Evolutionary conservation across 2,329 filamentous ascomycete species (phyloP).

Genomic region (Stylonectria norvegica): DNA sequence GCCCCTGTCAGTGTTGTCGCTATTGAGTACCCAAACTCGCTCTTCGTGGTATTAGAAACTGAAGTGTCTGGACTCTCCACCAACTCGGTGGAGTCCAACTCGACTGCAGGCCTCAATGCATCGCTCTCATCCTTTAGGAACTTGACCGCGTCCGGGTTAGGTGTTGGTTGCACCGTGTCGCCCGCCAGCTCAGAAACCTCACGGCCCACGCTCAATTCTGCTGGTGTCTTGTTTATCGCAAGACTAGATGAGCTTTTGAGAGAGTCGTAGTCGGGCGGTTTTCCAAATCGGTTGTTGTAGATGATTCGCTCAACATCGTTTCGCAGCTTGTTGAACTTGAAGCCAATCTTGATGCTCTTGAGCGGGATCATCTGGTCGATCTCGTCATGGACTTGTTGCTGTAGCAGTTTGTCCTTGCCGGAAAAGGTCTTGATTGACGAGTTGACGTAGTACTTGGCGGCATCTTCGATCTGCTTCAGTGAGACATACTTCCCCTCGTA

Average conservation of each 20-base stretch:
- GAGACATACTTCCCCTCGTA: constrained; percentile 27
- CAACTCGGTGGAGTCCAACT: constrained; percentile 16
- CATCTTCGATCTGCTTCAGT: constrained; percentile 25
- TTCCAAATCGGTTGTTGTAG: constrained; percentile 20
- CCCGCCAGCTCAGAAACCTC: constrained; percentile 14
- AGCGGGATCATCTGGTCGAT: constrained; percentile 22
- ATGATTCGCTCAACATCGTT: constrained; percentile 16
- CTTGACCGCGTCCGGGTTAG: not conserved
- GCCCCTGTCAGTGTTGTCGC: not conserved
- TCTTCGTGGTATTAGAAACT: not conserved
- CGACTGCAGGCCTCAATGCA: constrained; percentile 1
- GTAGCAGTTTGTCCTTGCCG: constrained; percentile 18
- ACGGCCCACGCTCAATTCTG: constrained; percentile 7
- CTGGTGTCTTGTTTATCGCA: constrained; percentile 1
- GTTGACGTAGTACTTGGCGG: constrained; percentile 22
- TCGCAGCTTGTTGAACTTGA: constrained; percentile 24
- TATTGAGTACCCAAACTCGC: not conserved
- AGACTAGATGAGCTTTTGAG: constrained; percentile 16
- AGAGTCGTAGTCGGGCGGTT: constrained; percentile 10
- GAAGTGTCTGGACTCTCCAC: not conserved
- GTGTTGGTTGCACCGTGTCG: not conserved
- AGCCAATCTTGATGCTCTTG: constrained; percentile 19
- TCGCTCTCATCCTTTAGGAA: constrained; percentile 1
- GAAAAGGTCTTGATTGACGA: constrained; percentile 18
- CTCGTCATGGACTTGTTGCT: constrained; percentile 25